Base-by-base conservation (phyloP, 139 green algal genomes). In the Diplosphaera chodatii region DNA sequence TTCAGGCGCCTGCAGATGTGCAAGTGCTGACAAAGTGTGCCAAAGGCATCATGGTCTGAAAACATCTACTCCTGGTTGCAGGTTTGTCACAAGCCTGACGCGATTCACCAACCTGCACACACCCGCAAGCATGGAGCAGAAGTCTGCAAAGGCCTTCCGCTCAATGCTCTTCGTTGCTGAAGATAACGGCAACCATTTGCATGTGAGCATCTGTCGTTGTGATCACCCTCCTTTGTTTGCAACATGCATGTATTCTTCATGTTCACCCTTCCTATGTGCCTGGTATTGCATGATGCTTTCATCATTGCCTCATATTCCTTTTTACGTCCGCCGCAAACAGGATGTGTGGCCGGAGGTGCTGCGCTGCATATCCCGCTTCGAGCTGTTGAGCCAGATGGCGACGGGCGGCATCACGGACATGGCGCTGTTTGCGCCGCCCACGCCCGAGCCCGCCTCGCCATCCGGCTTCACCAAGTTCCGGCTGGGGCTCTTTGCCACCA, bases 301-400 rank as follows among this genome's bases (percentile, higher is more conserved):
- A n/a, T n/a, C n/a, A n/a, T n/a, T n/a, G n/a, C n/a, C n/a, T n/a
- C n/a, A n/a, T n/a, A n/a, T n/a, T n/a, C n/a, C n/a, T n/a, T n/a
- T n/a, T n/a, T n/a, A n/a, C n/a, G n/a, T n/a, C n/a, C n/a, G n/a
- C n/a, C n/a, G n/a, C n/a, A n/a, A n/a, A n/a, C 77, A 86, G 62
- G 75, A 81, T 25, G 74, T 84, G 27, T 99, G 94, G 94, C 79
- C 85, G 23, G 90, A 97, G 71, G 81, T 98, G 65, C 82, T 99
- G 64, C 86, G 89, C 67, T 97, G 91, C 77, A 88, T 98, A 64
- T 95, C 86, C 25, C 87, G 92, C 27, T 98, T 92, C 82, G 94
- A 98, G 79, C 86, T 97, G 74, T 82, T 99, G 76, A 82, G 92
- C 83, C 86, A 96, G 80, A 75, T 96, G 27, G 79, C 85, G 2